Evolutionary conservation across 805 yeast species (phyloP).

Genomic region (Scheffersomyces amazonensis): DNA sequence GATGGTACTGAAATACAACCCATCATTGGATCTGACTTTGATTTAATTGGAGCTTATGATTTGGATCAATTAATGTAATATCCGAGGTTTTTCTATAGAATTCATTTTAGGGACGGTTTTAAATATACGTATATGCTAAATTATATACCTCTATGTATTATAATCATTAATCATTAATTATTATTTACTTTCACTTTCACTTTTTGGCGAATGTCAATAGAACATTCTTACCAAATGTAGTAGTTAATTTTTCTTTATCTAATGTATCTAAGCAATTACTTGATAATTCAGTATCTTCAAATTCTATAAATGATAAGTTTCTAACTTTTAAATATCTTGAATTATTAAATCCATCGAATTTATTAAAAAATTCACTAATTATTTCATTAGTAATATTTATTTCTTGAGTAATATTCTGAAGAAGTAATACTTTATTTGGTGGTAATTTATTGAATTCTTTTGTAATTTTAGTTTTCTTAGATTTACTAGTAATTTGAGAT

Average conservation of each 20-base stretch:
- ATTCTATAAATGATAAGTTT: slow-evolving; percentile 80
- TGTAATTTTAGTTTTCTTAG: slow-evolving; percentile 13
- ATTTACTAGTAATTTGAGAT: slow-evolving; percentile 4
- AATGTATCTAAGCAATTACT: slow-evolving; percentile 21
- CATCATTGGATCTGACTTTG: neutral
- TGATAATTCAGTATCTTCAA: slow-evolving; percentile 53
- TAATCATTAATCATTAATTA: no score
- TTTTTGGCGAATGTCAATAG: slow-evolving; percentile 35
- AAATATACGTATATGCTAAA: no score
- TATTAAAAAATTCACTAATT: slow-evolving; percentile 47
- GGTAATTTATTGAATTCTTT: slow-evolving; percentile 39
- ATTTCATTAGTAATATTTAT: slow-evolving; percentile 21
- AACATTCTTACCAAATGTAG: slow-evolving; percentile 17
- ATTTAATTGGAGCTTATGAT: slow-evolving; percentile 1
- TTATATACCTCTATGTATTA: no score
- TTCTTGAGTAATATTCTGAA: slow-evolving; percentile 50
- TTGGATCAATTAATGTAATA: neutral
- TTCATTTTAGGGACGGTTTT: no score
- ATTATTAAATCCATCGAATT: slow-evolving; percentile 60
- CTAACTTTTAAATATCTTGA: slow-evolving; percentile 65
- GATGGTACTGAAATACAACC: no score
- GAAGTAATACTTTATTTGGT: slow-evolving; percentile 66
- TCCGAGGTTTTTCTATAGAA: no score
- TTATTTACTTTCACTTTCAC: no score
- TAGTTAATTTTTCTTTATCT: slow-evolving; percentile 6